Evolutionary conservation across 2,329 filamentous ascomycete genomes (phyloP).

Genomic region (Fonsecaea erecta): DNA sequence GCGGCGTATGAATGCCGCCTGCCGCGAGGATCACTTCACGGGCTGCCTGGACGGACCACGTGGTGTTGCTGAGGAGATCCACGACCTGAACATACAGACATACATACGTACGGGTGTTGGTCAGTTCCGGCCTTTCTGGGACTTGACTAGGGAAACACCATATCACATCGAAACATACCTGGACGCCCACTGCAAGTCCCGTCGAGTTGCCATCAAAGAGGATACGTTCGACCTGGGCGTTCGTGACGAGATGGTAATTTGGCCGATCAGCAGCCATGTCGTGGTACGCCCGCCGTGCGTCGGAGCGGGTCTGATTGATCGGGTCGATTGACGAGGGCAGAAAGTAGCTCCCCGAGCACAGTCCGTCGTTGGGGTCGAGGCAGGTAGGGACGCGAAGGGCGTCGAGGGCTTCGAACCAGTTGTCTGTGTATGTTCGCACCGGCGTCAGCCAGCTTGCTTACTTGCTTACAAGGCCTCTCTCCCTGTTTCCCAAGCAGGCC

Average conservation of each 20-base stretch:
- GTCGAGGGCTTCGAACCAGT: constrained; percentile 46
- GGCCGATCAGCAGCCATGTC: constrained; percentile 42
- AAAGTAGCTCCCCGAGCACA: constrained; percentile 46
- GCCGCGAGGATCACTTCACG: constrained; percentile 53
- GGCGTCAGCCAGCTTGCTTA: too few species aligned
- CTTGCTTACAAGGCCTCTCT: too few species aligned
- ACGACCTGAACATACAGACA: too few species aligned
- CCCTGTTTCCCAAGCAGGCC: too few species aligned
- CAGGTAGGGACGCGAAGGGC: constrained; percentile 46
- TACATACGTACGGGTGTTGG: neutral
- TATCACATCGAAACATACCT: constrained; percentile 18
- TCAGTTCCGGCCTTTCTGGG: too few species aligned
- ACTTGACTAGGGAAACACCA: too few species aligned
- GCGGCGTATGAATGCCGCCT: constrained; percentile 48
- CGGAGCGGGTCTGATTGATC: constrained; percentile 45
- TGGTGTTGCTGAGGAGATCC: constrained; percentile 1
- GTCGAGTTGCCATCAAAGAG: constrained; percentile 35
- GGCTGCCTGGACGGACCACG: constrained; percentile 39
- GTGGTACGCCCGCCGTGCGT: constrained; percentile 49
- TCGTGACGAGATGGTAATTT: constrained; percentile 44
- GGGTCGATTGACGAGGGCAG: constrained; percentile 46
- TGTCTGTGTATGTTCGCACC: constrained; percentile 31
- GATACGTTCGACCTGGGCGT: constrained; percentile 42
- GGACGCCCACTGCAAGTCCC: constrained; percentile 20
- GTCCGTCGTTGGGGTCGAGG: constrained; percentile 47